Evolutionary conservation across 768 basidiomycete genomes (phyloP), one percentile per base, ranked within the genome.

Genomic region (Hygrophorus russula): DNA sequence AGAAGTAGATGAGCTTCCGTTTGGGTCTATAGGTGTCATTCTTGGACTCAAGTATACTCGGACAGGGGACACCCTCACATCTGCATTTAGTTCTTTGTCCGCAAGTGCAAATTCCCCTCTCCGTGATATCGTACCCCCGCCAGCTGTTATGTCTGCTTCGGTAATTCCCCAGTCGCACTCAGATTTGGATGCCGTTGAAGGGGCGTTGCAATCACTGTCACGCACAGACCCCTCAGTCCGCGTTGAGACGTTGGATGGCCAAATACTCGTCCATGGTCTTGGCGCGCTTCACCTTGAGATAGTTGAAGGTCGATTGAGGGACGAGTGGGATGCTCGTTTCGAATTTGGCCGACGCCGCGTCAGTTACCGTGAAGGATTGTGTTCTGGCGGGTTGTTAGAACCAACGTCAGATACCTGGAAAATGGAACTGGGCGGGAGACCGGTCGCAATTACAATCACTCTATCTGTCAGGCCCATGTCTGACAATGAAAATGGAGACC

Each of bases 191-290:
- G 78, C 82, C 14, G 83, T 91, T 1, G 80, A 87, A 61, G 71
- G 78, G 37, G 89, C 89, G 7, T 64, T 92, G 14, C 65, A 71
- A 19, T 65, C 82, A 1, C 64, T 92, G 19, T 66, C 76, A 13
- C 80, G 89, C n/a, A 91, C 90, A 1, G 89, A 92, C 54, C 89
- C 89, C n/a, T 90, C 87, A 0, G 75, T 90, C 20, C 80, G 90
- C 14, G 67, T 80, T 24, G 89, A 90, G 42, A 64, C 67, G 2
- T 80, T 85, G 44, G 89, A 92, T 50, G 89, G 87, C 1, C 89
- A 92, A 53, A 66, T 88, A 28, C 70, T 92, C 24, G 70, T 88
- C 1, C 85, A 91, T 51, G 88, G 88, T 2, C 74, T 92, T 33
- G 89, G 89, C 11, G 76, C 83, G 24, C 70, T 92, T 10, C 89